A percentile compares a stretch with the other conserved stretches of the same genome.
phyloP scores from a whole-genome alignment of 106 monocot species.

The Dendrobium huoshanense region DNA sequence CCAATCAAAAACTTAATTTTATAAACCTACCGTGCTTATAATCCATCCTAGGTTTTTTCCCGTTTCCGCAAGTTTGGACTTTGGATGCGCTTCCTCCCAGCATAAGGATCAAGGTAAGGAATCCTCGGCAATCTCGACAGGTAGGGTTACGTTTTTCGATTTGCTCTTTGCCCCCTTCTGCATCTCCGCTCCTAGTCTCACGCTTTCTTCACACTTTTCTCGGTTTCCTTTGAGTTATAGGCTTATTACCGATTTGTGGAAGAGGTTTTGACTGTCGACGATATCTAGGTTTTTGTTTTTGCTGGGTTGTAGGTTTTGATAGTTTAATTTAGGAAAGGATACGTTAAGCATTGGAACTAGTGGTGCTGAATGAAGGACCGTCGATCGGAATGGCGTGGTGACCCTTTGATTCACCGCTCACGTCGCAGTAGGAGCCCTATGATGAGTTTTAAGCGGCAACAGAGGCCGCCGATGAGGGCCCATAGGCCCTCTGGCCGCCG shows the following conservation, averaged over 20 bases:
- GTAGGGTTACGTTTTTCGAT: background rate
- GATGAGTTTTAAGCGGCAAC: background rate
- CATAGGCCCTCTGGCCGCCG: background rate
- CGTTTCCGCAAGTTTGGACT: no score
- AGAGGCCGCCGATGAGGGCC: background rate
- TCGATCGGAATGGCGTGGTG: slow-evolving; percentile 3
- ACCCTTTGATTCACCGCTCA: background rate
- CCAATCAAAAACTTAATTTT: no score
- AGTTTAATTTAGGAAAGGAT: background rate
- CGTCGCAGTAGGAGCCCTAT: slow-evolving; percentile 19
- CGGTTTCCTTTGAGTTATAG: background rate
- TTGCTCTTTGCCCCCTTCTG: background rate
- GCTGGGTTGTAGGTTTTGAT: background rate
- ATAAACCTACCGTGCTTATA: no score
- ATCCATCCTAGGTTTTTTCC: no score
- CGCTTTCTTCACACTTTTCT: background rate
- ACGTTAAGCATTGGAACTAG: background rate
- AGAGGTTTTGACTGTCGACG: background rate
- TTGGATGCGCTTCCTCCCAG: background rate
- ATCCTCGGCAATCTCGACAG: background rate
- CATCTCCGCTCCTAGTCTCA: background rate
- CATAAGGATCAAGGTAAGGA: background rate
- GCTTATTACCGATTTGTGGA: background rate
- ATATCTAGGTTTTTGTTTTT: slow-evolving; percentile 1
- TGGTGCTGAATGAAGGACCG: background rate